Base-by-base conservation (phyloP, 2,329 filamentous ascomycete species). In the Ramularia collo-cygni region DNA sequence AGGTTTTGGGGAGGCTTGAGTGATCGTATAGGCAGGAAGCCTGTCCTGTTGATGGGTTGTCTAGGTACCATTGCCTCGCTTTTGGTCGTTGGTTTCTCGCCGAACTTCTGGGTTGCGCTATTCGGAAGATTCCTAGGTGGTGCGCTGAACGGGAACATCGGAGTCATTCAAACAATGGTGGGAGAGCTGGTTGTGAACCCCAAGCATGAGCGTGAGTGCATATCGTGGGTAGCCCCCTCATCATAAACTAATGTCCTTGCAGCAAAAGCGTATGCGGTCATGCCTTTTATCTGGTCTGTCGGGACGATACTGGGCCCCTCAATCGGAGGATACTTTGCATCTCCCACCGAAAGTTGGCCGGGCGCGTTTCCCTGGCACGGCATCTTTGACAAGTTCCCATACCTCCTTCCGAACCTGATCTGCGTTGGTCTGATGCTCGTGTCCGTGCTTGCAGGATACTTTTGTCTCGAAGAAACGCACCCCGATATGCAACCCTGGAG, bases 281-380 rank as follows among this genome's bases (percentile, higher is more conserved):
- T 95, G 86, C 89, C 89, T 1, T 95, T 95, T 57, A 83, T 95
- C 6, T 95, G 89, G 88, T 83, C 77, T 33, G 81, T 95, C 37
- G 89, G 89, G 16, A 93, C 86, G 8, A 94, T 95, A 48, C 73
- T 94, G 38, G 89, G 89, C 0, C 85, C 89, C 47, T 85, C 83
- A 4, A 87, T 95, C 50, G 90, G 90, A 43, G 90, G 90, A 24
- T 77, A 83, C 40, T 87, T 95, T 60, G 84, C 88, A 43, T 80
- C 86, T 50, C 89, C 90, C 17, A 75, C 80, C 46, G 68, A 76
- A 26, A 79, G 79, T 14, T 94, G 84, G 62, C 88, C 90, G 14
- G 65, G 71, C 17, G 31, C 76, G 1, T 92, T 95, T 57, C 77
- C 82, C 30, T 56, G 67, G 13, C 71, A 75, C 40, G 76, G 82